Evolutionary conservation across 2,329 filamentous ascomycete genomes (phyloP), one percentile per base, ranked within the genome.

Genomic region (Tetracladium maxilliforme): DNA sequence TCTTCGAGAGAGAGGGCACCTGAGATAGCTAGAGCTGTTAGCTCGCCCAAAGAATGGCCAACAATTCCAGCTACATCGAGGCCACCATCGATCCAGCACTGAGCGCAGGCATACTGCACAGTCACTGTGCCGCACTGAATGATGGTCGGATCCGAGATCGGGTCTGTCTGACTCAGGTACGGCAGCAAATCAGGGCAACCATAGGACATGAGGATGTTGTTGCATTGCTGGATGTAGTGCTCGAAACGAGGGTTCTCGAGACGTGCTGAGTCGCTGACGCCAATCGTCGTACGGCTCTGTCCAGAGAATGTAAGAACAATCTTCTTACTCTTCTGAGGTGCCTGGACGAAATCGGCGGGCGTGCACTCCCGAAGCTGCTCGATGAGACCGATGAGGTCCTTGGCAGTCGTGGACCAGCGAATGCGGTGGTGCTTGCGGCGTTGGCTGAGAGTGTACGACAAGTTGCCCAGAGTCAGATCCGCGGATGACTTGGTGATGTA

Each of bases 341-440:
- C 66, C 26, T 48, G 52, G 35, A 50, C 50, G 42, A 72, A 70
- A 38, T 70, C 56, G 29, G 71, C 68, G 5, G 56, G 13, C 60
- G 57, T 29, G n/a, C n/a, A n/a, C n/a, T n/a, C n/a, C n/a, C n/a
- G n/a, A n/a, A n/a, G n/a, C n/a, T n/a, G n/a, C n/a, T n/a, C n/a
- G n/a, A n/a, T n/a, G n/a, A n/a, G n/a, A n/a, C n/a, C n/a, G n/a
- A n/a, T n/a, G n/a, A n/a, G n/a, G n/a, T n/a, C n/a, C n/a, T n/a
- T n/a, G n/a, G n/a, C n/a, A n/a, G n/a, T n/a, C n/a, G n/a, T n/a
- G n/a, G n/a, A n/a, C n/a, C n/a, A n/a, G n/a, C n/a, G n/a, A n/a
- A n/a, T n/a, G n/a, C n/a, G n/a, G n/a, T n/a, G n/a, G n/a, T n/a
- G n/a, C n/a, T n/a, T n/a, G n/a, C n/a, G n/a, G n/a, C n/a, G n/a